These are phyloP conservation scores for Aureobasidium zeae DNA, from an alignment of 2,329 filamentous ascomycete genomes.

Conservation along the genomic window DNA sequence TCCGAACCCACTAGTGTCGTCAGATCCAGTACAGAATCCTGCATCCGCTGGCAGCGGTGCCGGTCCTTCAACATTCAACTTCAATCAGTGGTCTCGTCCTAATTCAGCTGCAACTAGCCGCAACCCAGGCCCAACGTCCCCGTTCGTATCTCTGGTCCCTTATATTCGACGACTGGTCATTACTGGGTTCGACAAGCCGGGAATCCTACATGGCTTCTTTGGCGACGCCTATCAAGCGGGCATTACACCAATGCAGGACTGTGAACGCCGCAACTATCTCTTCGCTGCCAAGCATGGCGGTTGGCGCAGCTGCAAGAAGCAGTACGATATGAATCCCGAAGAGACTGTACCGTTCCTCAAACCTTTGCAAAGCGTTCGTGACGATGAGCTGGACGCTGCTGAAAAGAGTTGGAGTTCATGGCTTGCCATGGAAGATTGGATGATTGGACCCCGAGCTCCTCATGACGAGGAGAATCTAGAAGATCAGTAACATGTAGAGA, in stretches of 20 bases:
- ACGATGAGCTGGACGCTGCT: conserved; percentile 72
- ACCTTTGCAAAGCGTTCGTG: conserved; percentile 65
- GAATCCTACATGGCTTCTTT: conserved; percentile 89
- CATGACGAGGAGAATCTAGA: background rate
- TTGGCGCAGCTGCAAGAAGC: conserved; percentile 80
- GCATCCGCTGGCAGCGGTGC: background rate
- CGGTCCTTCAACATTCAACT: conserved; percentile 22
- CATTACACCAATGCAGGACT: conserved; percentile 73
- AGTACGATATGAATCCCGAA: conserved; percentile 69
- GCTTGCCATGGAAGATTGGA: conserved; percentile 97
- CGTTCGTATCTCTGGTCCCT: conserved; percentile 63
- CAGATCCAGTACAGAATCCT: conserved; percentile 21
- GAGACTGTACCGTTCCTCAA: conserved; percentile 82
- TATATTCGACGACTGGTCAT: conserved; percentile 85
- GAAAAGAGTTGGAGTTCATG: conserved; percentile 88
- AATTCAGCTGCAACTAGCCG: conserved; percentile 31
- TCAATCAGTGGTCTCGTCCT: conserved; percentile 26
- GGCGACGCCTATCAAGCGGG: conserved; percentile 84
- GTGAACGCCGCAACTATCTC: conserved; percentile 85
- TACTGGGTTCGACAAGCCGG: conserved; percentile 79
- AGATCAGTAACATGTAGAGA: too few species aligned
- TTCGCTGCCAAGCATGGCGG: conserved; percentile 89
- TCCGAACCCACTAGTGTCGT: conserved; percentile 38
- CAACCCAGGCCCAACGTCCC: conserved; percentile 23
- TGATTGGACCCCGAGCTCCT: conserved; percentile 59